phyloP scores from a whole-genome alignment of 2,329 filamentous ascomycete genomes.

The Dothideomycetidae sp. region DNA sequence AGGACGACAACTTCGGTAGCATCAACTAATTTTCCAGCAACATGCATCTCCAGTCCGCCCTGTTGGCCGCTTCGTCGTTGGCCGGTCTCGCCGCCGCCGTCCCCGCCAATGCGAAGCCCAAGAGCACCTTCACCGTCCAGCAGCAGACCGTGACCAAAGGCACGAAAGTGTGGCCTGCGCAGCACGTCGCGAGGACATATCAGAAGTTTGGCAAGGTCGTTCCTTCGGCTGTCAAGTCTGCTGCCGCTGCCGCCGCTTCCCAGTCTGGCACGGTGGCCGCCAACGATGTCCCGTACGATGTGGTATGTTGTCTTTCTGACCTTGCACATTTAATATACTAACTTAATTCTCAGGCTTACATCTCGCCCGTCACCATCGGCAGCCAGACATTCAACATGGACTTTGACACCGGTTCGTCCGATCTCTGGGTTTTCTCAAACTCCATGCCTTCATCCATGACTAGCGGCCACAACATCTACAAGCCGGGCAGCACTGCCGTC shows the following conservation, averaged over 20 bases:
- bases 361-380: constrained; percentile 47
- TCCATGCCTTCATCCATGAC: constrained; percentile 38
- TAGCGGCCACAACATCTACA: constrained; percentile 44
- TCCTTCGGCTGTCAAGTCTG: constrained; percentile 18
- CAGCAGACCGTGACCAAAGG: constrained; percentile 14
- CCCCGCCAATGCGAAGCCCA: constrained; percentile 15
- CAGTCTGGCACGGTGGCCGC: constrained; percentile 27
- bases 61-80: constrained; percentile 19
- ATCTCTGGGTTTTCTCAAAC: constrained; percentile 56
- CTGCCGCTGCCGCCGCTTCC: constrained; percentile 21
- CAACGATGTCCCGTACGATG: constrained; percentile 25
- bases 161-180: constrained; percentile 25
- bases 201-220: constrained; percentile 25
- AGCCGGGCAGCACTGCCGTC: constrained; percentile 32
- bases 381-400: constrained; percentile 50
- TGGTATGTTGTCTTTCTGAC: constrained; percentile 8
- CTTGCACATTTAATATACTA: constrained; percentile 6
- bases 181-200: constrained; percentile 26
- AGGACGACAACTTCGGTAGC: neutral
- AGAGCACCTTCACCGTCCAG: constrained; percentile 9
- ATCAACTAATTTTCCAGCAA: constrained; percentile 6
- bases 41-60: constrained; percentile 18
- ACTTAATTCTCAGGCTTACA: constrained; percentile 18
- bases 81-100: constrained; percentile 18
- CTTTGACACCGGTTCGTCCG: constrained; percentile 55